Evolutionary conservation across 1,284 basidiomycete species (phyloP), one percentile per base, ranked within the genome.

Genomic region (Fomes fomentarius): DNA sequence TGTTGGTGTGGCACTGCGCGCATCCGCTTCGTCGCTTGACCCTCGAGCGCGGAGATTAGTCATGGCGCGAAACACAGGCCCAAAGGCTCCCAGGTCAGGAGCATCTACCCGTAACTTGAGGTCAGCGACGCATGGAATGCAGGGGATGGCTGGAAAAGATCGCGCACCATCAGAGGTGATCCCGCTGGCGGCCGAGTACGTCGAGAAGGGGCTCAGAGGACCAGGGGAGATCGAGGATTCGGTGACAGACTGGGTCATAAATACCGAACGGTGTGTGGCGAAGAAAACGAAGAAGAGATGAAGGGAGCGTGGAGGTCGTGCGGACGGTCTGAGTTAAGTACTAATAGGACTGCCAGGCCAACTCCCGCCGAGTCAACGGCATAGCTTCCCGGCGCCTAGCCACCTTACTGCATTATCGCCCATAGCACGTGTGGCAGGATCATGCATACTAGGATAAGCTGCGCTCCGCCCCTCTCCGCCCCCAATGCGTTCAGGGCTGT

Each of bases 71-170:
- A 92, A 82, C 37, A 92, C 85, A 46, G 82, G 77, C 14, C 76
- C 80, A 70, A 92, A 91, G 17, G 87, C 85, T 12, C 89, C 89
- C 19, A 91, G 77, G 72, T 91, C 88, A 41, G 89, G 89, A 57
- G 82, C 79, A 71, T 90, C 88, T 83, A 63, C n/a, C 56, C 25
- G 35, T 35, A 42, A 40, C 26, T 43, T 17, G 45, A 30, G 33
- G 17, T 48, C 50, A 56, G 54, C 34, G 34, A 53, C 28, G 33
- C 28, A 30, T 12, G 28, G 12, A 12, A 41, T 53, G 43, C 51
- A 46, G 24, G 42, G 30, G 37, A 39, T 38, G 15, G 38, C 41
- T 34, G 43, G n/a, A 31, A 24, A n/a, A 21, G 57, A 53, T 57
- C 48, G 47, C 78, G 68, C 61, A 82, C 83, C 82, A 67, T 90